These are phyloP conservation scores for Calycina herbarum DNA, from an alignment of 2,329 filamentous ascomycete species.

Conservation along the genomic window DNA sequence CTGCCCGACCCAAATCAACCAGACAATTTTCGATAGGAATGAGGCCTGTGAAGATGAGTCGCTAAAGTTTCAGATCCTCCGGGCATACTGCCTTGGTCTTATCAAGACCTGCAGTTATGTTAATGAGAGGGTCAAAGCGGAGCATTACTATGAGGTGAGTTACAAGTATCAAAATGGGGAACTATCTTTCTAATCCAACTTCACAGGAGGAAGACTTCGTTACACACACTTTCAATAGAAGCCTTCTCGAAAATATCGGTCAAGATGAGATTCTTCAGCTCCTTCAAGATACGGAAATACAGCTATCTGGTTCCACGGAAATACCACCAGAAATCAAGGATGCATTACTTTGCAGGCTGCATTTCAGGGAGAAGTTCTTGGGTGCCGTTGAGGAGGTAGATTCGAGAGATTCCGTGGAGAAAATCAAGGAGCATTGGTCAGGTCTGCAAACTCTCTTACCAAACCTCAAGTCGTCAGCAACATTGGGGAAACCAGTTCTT, in stretches of 20 bases:
- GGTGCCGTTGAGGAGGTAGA: constrained; percentile 47
- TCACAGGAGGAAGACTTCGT: constrained; percentile 91
- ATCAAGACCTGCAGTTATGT: constrained; percentile 82
- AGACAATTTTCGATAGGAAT: constrained; percentile 30
- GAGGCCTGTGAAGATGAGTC: constrained; percentile 39
- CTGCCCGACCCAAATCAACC: constrained; percentile 58
- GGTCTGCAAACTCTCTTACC: constrained; percentile 48
- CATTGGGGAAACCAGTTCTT: constrained; percentile 63
- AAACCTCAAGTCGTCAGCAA: constrained; percentile 58
- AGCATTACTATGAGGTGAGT: constrained; percentile 84
- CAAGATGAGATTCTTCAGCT: constrained; percentile 40
- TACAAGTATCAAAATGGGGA: constrained; percentile 66
- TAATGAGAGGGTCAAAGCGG: constrained; percentile 72
- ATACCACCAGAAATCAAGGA: constrained; percentile 41
- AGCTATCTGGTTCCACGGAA: constrained; percentile 25
- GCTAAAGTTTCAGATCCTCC: constrained; percentile 63
- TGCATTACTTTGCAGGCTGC: constrained; percentile 65
- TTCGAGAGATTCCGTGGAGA: constrained; percentile 46
- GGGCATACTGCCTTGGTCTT: constrained; percentile 82
- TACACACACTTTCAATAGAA: constrained; percentile 83
- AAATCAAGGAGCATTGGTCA: constrained; percentile 44
- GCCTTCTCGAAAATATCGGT: constrained; percentile 66
- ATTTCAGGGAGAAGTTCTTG: constrained; percentile 66
- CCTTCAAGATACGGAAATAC: constrained; percentile 37
- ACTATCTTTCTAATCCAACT: constrained; percentile 68